Base-by-base conservation (phyloP, 1,139 yeast species). In the Pichia sorboxylosa region DNA sequence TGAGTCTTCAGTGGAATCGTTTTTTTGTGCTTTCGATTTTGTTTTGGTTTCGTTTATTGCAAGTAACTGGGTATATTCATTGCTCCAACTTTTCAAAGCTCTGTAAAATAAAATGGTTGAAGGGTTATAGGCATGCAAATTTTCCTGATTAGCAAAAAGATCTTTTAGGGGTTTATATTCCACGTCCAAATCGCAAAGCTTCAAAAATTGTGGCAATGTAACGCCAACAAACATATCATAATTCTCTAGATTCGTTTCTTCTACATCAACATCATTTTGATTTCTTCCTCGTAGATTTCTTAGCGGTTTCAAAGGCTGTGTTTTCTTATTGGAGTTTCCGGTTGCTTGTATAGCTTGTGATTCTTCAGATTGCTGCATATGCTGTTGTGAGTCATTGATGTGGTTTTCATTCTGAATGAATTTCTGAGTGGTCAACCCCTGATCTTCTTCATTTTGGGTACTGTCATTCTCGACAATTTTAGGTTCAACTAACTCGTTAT, bases 81-180 rank as follows among this genome's bases (percentile, higher is more conserved):
- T 44, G 9, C 46, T 61, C 79, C 79, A 72, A 17, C 51, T 47
- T 13, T 54, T 54, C 13, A 71, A 41, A 23, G 61, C 48, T 2
- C 44, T 39, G 25, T 56, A 51, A 35, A 72, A 59, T 40, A 65
- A 71, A 5, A 40, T 31, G n/a, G 55, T 43, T 20, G 35, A 29
- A 11, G 14, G 4, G 16, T 40, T 33, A 6, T 17, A 16, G 6
- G 16, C 13, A 6, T 26, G 6, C 6, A 9, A 7, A 6, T 16
- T 2, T 17, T 13, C 5, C 7, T 16, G 21, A 17, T 17, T 17
- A 9, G 10, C 13, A 17, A 26, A 4, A 2, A 17, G 10, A 6
- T 17, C 28, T 4, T 16, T 26, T 13, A 42, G 26, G 9, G 34
- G 29, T 9, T 30, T 21, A 4, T 29, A 17, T 2, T 19, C n/a